Base-by-base conservation (phyloP, 75 land plant genomes). In the Cryptomeria japonica region DNA sequence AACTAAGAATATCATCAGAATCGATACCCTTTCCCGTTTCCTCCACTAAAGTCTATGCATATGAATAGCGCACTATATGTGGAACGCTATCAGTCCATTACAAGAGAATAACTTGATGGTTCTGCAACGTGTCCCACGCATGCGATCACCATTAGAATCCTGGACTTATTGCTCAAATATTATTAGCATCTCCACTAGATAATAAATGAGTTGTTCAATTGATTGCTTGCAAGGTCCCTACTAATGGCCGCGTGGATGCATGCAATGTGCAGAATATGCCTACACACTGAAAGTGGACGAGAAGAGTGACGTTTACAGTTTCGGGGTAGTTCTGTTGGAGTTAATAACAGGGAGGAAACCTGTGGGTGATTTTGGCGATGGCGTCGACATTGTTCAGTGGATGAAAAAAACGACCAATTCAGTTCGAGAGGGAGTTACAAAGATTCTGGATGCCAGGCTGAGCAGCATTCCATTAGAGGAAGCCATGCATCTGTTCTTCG, bases 291-390 rank as follows among this genome's bases (percentile, higher is more conserved):
- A 90, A 73, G 93, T 93, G 88, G 88, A 87, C 83, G 94, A 93
- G 90, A 93, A 93, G 92, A 93, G 93, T 28, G 94, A 93, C 55
- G 88, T 93, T 12, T 93, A 91, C 78, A 93, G 94, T 89, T 93
- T 92, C 41, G 92, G 94, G 16, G 94, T 93, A 32, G 94, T 93
- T 53, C 90, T 92, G 53, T 83, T 93, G 83, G 94, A 93, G 89
- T 87, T 93, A 46, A 87, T 93, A 37, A 92, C 92, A 10, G 94
- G 94, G 19, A 90, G 83, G 53, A 86, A 77, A 79, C 91, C 93
- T 19, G 90, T 93, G 84, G 94, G 87, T 25, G 87, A 75, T 8
- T 93, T 92, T 77, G 94, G 91, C 5, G 94, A 93, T n/a, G 93
- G 91, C 13, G 84, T 86, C 32, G 92, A 92, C 83, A 90, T 93